Base-by-base conservation (phyloP, 345 rosid genomes). In the Sonneratia caseolaris region DNA sequence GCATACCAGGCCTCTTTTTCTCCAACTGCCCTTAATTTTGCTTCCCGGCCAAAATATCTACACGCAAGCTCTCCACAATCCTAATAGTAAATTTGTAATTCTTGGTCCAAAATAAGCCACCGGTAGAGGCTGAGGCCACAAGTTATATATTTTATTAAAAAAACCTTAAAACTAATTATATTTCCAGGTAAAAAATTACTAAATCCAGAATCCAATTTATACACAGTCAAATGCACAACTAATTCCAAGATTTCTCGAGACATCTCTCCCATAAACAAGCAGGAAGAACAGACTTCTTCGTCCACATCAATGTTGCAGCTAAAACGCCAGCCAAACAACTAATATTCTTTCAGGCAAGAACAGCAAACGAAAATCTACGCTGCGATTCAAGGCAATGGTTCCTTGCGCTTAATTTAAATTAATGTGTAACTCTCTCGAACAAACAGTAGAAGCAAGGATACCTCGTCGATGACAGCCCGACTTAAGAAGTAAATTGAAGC, bases 81-180 rank as follows among this genome's bases (percentile, higher is more conserved):
- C 86, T 89, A 73, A 90, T 70, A 0, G 97, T 89, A 72, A 95
- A 74, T 89, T 69, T 0, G 97, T 89, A 71, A 95, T 95, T 75
- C 74, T 88, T 14, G 97, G 99, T 74, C 97, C 96, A 80, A 95
- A 95, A 82, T 92, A 97, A 80, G 97, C 85, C 62, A 90, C 97
- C 83, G 91, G 78, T 16, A 91, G 71, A n/a, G 87, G 90, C 99
- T 94, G 32, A 42, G 45, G 78, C 70, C 82, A 6, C 32, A 57
- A 4, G 45, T 42, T 42, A 42, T 42, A 42, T 9, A 9, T 9
- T 5, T 42, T 5, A 69, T 27, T 12, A 64, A 42, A 7, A 65
- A 1, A 37, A 65, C 10, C 38, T 15, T 9, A 42, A n/a, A 67
- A 38, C 27, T n/a, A 4, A 16, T 11, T 22, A 37, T 21, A 38